A percentile compares a stretch with the other conserved stretches of the same genome.
Conservation (phyloP, 2,329 filamentous ascomycete species). For the Fusarium sp. region DNA sequence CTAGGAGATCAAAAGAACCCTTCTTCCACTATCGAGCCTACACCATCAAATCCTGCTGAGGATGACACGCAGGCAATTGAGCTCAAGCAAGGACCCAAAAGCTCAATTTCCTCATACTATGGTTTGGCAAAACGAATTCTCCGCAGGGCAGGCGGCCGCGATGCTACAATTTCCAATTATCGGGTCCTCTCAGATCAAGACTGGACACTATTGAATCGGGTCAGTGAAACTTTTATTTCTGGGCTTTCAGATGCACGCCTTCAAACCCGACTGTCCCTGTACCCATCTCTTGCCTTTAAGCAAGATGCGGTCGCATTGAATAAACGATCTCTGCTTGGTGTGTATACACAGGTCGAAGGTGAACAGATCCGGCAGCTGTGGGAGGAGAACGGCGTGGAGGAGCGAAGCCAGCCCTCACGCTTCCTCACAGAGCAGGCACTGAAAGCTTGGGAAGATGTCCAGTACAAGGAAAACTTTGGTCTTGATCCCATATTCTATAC, state of each 20-base stretch:
- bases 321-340: constrained; percentile 65
- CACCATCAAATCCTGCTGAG: constrained; percentile 34
- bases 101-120: constrained; percentile 62
- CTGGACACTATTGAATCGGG: constrained; percentile 63
- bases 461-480: constrained; percentile 56
- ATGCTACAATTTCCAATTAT: constrained; percentile 63
- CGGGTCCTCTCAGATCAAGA: constrained; percentile 60
- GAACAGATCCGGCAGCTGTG: constrained; percentile 63
- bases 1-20: constrained; percentile 8
- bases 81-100: constrained; percentile 59
- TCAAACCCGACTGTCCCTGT: constrained; percentile 59
- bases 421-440: constrained; percentile 55
- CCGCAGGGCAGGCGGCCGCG: constrained; percentile 62
- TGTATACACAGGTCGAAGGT: constrained; percentile 68
- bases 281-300: constrained; percentile 62
- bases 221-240: constrained; percentile 66
- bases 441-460: constrained; percentile 61
- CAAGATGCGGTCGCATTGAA: constrained; percentile 45
- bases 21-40: constrained; percentile 35
- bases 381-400: constrained; percentile 45
- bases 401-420: constrained; percentile 34
- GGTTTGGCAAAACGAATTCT: constrained; percentile 63
- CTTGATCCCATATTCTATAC: constrained; percentile 64
- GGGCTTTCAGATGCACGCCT: constrained; percentile 65
- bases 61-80: constrained; percentile 44